Evolutionary conservation across 106 monocot species (phyloP), one percentile per base, ranked within the genome.

Genomic region (Acorus calamus): DNA sequence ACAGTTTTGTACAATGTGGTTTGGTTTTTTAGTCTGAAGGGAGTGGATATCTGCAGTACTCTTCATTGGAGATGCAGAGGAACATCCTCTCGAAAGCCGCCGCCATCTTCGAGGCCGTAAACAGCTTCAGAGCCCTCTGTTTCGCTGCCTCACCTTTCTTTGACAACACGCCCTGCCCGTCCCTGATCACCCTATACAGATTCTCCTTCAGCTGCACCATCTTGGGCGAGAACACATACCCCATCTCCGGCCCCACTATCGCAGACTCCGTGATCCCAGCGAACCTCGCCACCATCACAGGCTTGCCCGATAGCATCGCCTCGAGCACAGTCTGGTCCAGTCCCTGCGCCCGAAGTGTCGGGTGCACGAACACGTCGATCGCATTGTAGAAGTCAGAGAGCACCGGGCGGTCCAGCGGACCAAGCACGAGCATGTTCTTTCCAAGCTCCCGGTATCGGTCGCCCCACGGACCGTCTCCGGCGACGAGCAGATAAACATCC

Each of bases 391-490:
- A 92, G 46, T 49, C 62, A n/a, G 92, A 74, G 2, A 92, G 65
- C 7, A 80, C 61, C 3, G 46, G 50, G 59, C 82, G 84, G 13
- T 83, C 82, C 53, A 92, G 60, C 44, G 88, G 82, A 42, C 92
- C 88, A 0, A 88, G 68, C 46, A 88, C 76, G 41, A 82, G 49
- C 11, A 88, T 2, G 52, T 88, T 82, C 2, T 72, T 55, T 5
- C 80, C 78, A 4, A 92, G 77, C 5, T 73, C 72, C 42, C 61
- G 79, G 71, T 92, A 92, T 44, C 92, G 64, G 6, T 51, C 55
- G 0, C 82, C 88, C 92, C 92, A 92, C 42, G 92, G 92, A 8
- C 92, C 92, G 6, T 92, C 79, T 7, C 92, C 92, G 0, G 92
- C 92, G n/a, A 92, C 81, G 2, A 92, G 49, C 6, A 92, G 67